Evolutionary conservation across 495 filamentous ascomycete genomes (phyloP).

Genomic region (Xylaria sp.): DNA sequence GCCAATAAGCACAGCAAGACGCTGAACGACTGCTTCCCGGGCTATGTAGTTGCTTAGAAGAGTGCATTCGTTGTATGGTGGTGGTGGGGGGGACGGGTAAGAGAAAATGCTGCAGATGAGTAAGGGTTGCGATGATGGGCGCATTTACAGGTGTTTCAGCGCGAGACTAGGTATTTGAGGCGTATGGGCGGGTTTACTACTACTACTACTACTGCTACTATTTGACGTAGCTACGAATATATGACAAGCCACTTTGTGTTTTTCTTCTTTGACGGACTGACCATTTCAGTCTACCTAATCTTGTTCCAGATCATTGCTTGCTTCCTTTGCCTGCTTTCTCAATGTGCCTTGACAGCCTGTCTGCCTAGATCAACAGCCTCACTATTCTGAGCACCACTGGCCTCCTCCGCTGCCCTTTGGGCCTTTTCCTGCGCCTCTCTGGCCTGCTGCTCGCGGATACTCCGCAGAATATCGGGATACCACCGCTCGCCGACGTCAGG

Average conservation of each 20-base stretch:
- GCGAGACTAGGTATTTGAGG: conserved; percentile 21
- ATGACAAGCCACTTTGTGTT: conserved; percentile 6
- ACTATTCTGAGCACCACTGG: conserved; percentile 20
- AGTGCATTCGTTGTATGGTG: background rate
- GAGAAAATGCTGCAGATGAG: background rate
- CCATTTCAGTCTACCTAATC: background rate
- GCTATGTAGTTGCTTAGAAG: conserved; percentile 38
- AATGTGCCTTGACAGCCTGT: conserved; percentile 50
- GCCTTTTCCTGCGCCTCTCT: conserved; percentile 38
- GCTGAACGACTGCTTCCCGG: conserved; percentile 61
- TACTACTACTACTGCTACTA: too few species aligned
- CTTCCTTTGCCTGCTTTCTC: conserved; percentile 25
- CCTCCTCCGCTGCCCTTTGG: conserved; percentile 34
- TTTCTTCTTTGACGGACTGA: background rate
- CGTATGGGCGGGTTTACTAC: conserved; percentile 22
- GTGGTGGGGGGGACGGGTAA: background rate
- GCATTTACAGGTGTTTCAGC: conserved; percentile 29
- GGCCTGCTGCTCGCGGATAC: conserved; percentile 55
- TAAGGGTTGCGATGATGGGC: conserved; percentile 14
- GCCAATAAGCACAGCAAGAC: conserved; percentile 63
- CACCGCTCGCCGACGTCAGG: conserved; percentile 87
- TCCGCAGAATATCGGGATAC: conserved; percentile 73
- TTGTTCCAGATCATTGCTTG: background rate
- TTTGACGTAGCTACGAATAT: conserved; percentile 23
- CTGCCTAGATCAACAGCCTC: conserved; percentile 37